A percentile compares a stretch with the other conserved stretches of the same genome.
Conservation (phyloP, 106 monocot species). For the Dioscorea dumetorum region DNA sequence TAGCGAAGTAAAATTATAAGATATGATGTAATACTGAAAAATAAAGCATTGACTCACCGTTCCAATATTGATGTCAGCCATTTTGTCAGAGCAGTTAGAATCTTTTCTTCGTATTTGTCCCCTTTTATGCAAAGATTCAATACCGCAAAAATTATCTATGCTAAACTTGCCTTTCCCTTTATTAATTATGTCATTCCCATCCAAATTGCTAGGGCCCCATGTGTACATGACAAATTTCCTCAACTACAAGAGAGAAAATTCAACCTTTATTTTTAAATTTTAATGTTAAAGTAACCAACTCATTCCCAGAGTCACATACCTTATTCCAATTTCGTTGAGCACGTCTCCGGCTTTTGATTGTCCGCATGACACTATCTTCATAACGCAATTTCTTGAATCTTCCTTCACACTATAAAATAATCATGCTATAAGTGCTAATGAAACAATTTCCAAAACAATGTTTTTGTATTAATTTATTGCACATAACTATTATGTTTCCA, state of each 20-base stretch:
- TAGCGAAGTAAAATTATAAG: too few species aligned
- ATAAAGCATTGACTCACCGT: not conserved
- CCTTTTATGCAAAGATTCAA: slow-evolving; percentile 15
- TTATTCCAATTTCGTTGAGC: slow-evolving; percentile 33
- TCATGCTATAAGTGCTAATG: too few species aligned
- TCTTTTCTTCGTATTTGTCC: slow-evolving; percentile 11
- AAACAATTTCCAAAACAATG: too few species aligned
- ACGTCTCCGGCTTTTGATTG: slow-evolving; percentile 19
- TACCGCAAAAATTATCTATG: slow-evolving; percentile 8
- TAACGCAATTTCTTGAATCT: slow-evolving; percentile 33
- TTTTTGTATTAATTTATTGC: too few species aligned
- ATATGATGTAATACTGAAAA: too few species aligned
- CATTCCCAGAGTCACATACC: slow-evolving; percentile 9
- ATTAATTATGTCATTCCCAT: not conserved
- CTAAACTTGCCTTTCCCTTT: slow-evolving; percentile 2
- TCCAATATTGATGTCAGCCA: slow-evolving; percentile 3
- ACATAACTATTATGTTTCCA: too few species aligned
- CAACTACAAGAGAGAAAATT: slow-evolving; percentile 8
- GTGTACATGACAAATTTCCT: slow-evolving; percentile 38
- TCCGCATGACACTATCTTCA: slow-evolving; percentile 26
- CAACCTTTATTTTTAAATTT: not conserved
- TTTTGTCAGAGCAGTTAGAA: slow-evolving; percentile 6
- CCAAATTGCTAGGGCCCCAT: slow-evolving; percentile 22
- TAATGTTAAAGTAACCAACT: not conserved
- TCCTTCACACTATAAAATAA: slow-evolving; percentile 22